Percentiles rank a stretch among this genome's conserved stretches.
These are phyloP conservation scores for Gigaspora rosea DNA, from an alignment of 192 early-diverging fungal species.

Conservation along the genomic window DNA sequence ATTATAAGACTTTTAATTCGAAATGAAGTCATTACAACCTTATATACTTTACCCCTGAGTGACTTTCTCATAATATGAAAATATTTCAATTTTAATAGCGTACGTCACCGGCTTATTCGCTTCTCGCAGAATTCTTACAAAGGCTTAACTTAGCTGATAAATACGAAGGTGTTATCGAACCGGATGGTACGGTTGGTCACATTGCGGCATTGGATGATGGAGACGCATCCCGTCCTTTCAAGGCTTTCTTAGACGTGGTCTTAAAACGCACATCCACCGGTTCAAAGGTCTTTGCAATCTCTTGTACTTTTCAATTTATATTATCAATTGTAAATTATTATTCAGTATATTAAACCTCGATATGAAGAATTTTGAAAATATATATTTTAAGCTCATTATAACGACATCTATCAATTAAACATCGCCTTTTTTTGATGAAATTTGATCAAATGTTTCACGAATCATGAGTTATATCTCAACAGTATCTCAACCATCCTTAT, in stretches of 20 bases:
- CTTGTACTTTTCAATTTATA: too few species aligned
- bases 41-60: too few species aligned
- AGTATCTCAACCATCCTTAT: too few species aligned
- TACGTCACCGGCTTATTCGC: conserved; percentile 97
- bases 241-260: conserved; percentile 97
- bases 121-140: conserved; percentile 91
- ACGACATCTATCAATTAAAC: too few species aligned
- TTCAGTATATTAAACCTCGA: too few species aligned
- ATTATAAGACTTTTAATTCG: neutral
- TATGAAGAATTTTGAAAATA: too few species aligned
- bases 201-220: conserved; percentile 90
- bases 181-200: conserved; percentile 85
- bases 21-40: conserved; percentile 5
- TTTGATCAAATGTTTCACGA: too few species aligned
- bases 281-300: conserved; percentile 95
- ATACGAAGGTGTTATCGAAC: conserved; percentile 93
- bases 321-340: too few species aligned
- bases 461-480: too few species aligned
- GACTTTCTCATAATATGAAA: too few species aligned
- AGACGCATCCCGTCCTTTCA: conserved; percentile 96
- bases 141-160: conserved; percentile 94
- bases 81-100: conserved; percentile 50
- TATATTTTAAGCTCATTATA: too few species aligned
- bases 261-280: conserved; percentile 97
- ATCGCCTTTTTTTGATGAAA: too few species aligned